Percentiles rank a stretch among this genome's conserved stretches.
These are phyloP conservation scores for Massarina eburnea DNA, from an alignment of 2,329 filamentous ascomycete genomes.

Conservation along the genomic window DNA sequence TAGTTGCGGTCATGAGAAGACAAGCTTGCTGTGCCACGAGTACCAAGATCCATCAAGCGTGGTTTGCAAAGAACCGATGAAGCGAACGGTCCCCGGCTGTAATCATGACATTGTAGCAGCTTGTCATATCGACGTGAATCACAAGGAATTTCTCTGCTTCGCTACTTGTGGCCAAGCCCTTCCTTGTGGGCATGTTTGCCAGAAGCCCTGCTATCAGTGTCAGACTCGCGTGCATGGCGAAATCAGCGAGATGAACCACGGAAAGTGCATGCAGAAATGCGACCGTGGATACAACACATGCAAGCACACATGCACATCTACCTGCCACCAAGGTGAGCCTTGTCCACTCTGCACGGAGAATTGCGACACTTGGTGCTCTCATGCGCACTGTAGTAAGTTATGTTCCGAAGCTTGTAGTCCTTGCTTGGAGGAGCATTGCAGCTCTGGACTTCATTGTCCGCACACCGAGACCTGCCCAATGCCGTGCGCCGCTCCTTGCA, in stretches of 20 bases:
- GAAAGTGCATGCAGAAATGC: conserved; percentile 52
- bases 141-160: conserved; percentile 50
- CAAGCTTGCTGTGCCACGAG: conserved; percentile 18
- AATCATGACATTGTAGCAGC: conserved; percentile 53
- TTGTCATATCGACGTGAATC: conserved; percentile 56
- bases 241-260: conserved; percentile 19
- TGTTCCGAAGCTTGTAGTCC: conserved; percentile 65
- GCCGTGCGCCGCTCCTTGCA: conserved; percentile 68
- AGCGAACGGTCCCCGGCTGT: conserved; percentile 57
- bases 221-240: no score
- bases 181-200: conserved; percentile 62
- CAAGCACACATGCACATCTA: conserved; percentile 54
- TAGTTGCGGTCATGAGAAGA: conserved; percentile 31
- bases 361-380: conserved; percentile 61
- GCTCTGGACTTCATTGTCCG: conserved; percentile 58
- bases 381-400: conserved; percentile 57
- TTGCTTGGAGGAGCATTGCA: conserved; percentile 59
- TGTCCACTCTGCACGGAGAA: conserved; percentile 53
- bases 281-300: conserved; percentile 57
- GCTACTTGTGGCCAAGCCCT: conserved; percentile 50
- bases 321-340: conserved; percentile 55
- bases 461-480: conserved; percentile 42
- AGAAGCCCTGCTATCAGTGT: conserved; percentile 54
- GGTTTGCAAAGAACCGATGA: conserved; percentile 52
- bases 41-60: conserved; percentile 50